Evolutionary conservation across 495 filamentous ascomycete species (phyloP), one percentile per base, ranked within the genome.

Genomic region (Penicillium herquei): DNA sequence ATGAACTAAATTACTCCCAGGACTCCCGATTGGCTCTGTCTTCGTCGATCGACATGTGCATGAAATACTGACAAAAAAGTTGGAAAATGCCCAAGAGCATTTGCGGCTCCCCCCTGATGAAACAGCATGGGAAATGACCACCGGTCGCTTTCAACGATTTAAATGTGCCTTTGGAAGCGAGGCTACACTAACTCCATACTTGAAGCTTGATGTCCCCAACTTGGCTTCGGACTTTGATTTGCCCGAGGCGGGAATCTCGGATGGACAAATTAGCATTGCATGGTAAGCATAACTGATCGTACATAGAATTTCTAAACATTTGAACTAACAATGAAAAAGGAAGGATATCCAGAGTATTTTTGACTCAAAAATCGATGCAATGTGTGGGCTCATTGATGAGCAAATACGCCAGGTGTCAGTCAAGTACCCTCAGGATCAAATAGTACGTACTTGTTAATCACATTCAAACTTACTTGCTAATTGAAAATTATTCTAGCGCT

Each of bases 331-430:
- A 4, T 26, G 1, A 4, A 26, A 26, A 26, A 56, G 54, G 54
- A 30, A 34, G 10, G 37, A 56, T 7, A 39, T 69, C 10, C 58
- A 59, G 40, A 7, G 18, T 1, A 42, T 39, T 1, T 87, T 88
- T 59, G 82, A 88, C 49, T 60, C 59, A 2, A 84, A 85, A 48
- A 70, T 84, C 18, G 63, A 78, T 8, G 75, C 77, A 42, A 82
- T 87, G 49, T 76, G 74, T 47, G 58, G 58, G 14, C 70, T 79
- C 13, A 75, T 87, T 18, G 74, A 83, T 59, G 67, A 74, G 26
- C 83, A 87, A 56, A 77, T 86, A 2, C 61, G 75, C 26, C 74
- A 73, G 56, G 73, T 86, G 45, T 64, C 75, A 17, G 57, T 61
- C 7, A 81, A 74, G 17, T 68, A 74, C 17, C 73, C 78, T 0